A percentile compares a stretch with the other conserved stretches of the same genome.
phyloP scores from a whole-genome alignment of 2,329 filamentous ascomycete species.

The Moelleriella libera region DNA sequence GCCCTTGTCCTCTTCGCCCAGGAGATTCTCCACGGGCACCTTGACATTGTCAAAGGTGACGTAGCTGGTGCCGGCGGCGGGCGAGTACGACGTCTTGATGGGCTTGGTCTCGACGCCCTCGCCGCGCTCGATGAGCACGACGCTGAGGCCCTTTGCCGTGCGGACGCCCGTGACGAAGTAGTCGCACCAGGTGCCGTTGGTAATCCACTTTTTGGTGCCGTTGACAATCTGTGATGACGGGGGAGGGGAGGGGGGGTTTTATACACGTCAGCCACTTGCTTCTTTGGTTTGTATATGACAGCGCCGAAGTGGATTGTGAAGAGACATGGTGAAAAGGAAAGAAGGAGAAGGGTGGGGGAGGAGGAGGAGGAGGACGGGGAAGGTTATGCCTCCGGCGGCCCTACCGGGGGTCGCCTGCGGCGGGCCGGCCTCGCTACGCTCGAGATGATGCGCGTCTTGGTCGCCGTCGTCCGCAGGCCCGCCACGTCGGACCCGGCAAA shows the following conservation, averaged over 20 bases:
- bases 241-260: background rate
- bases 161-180: constrained; percentile 74
- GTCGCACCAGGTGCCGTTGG: constrained; percentile 65
- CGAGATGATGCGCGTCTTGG: constrained; percentile 44
- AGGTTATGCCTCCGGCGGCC: too few species aligned
- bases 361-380: too few species aligned
- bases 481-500: constrained; percentile 75
- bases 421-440: too few species aligned
- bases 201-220: constrained; percentile 77
- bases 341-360: too few species aligned
- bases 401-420: too few species aligned
- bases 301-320: too few species aligned
- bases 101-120: constrained; percentile 63
- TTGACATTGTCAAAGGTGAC: constrained; percentile 79
- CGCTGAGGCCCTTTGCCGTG: constrained; percentile 66
- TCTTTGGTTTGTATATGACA: too few species aligned
- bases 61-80: constrained; percentile 63
- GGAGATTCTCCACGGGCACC: constrained; percentile 63
- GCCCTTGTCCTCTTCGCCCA: constrained; percentile 75
- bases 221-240: constrained; percentile 34
- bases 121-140: constrained; percentile 59
- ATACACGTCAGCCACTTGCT: background rate
- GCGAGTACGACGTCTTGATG: constrained; percentile 73
- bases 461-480: constrained; percentile 62
- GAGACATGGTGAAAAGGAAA: too few species aligned